These are phyloP conservation scores for Mortierella sp. DNA, from an alignment of 371 early-diverging fungal species.

Conservation along the genomic window DNA sequence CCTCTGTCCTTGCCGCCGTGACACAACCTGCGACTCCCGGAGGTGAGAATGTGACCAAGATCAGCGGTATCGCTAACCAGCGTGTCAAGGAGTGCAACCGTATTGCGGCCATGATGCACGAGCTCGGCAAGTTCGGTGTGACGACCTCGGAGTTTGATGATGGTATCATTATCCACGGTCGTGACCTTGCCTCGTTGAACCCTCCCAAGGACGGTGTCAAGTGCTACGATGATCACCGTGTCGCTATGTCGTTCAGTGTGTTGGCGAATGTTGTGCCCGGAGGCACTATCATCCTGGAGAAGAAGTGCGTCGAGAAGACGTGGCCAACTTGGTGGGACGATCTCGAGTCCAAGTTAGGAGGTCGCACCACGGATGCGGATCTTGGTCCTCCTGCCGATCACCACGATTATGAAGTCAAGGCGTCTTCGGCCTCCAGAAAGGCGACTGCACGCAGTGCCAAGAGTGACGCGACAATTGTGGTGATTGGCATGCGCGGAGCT, in stretches of 20 bases:
- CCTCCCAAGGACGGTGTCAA: conserved; percentile 78
- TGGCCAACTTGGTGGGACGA: conserved; percentile 99
- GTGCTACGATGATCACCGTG: conserved; percentile 97
- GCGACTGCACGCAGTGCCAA: conserved; percentile 16
- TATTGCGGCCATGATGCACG: conserved; percentile 95
- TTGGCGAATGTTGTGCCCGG: conserved; percentile 81
- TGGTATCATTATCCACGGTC: conserved; percentile 91
- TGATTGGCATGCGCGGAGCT: conserved; percentile 98
- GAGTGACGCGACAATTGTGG: conserved; percentile 72
- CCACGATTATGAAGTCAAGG: conserved; percentile 49
- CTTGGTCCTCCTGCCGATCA: conserved; percentile 61
- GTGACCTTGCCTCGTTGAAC: conserved; percentile 63
- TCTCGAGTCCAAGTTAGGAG: conserved; percentile 81
- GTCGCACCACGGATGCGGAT: conserved; percentile 79
- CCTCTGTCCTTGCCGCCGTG: conserved; percentile 93
- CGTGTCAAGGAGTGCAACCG: conserved; percentile 98
- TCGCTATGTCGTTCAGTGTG: conserved; percentile 96
- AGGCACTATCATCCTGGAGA: conserved; percentile 86
- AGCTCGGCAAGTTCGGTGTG: conserved; percentile 92
- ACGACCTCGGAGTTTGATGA: conserved; percentile 85
- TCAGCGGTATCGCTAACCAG: conserved; percentile 97
- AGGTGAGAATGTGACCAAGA: conserved; percentile 76
- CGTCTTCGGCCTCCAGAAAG: conserved; percentile 9
- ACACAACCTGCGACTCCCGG: conserved; percentile 63
- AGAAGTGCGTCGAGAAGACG: conserved; percentile 97